Evolutionary conservation across 2,329 filamentous ascomycete genomes (phyloP), one percentile per base, ranked within the genome.

Genomic region (Botryotinia calthae): DNA sequence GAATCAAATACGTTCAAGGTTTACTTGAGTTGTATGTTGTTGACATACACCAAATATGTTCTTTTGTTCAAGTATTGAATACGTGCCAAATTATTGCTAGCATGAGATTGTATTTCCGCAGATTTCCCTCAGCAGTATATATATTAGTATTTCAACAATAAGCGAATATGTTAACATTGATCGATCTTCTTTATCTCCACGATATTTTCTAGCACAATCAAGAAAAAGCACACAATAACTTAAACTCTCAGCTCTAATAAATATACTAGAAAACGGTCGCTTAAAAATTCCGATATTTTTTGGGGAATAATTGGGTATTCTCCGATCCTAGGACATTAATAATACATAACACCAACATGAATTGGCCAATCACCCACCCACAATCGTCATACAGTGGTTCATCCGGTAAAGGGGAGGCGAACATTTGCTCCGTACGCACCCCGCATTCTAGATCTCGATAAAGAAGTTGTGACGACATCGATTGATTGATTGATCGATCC

Each of bases 401-500:
- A 56, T 42, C 64, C 48, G 22, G 16, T 40, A 25, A 56, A 67
- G 31, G 25, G 37, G 37, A 37, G 48, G 40, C 48, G 28, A 67
- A 12, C 37, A 56, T 28, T 28, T 44, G 12, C 48, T n/a, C 25
- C 12, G n/a, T 12, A n/a, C 25, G 7, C n/a, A 56, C 65, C 65
- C 48, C 65, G 34, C 65, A 42, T 67, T 56, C 8, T 16, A 28
- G 65, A 56, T 56, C 48, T 56, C 25, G 48, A 22, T 31, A 34
- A 51, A 9, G 5, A 28, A 28, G 16, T 67, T 40, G 64, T 67
- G 64, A 67, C 64, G 64, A 54, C 64, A 67, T 56, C 25, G 46
- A 67, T 14, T n/a, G 25, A 62, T 25, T 28, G 28, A 40, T 22
- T 44, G n/a, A 64, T 37, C 58, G 22, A 61, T 7, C 2, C 59